Conservation (phyloP, 179 eudicot genomes). For the Spergularia azorica region DNA sequence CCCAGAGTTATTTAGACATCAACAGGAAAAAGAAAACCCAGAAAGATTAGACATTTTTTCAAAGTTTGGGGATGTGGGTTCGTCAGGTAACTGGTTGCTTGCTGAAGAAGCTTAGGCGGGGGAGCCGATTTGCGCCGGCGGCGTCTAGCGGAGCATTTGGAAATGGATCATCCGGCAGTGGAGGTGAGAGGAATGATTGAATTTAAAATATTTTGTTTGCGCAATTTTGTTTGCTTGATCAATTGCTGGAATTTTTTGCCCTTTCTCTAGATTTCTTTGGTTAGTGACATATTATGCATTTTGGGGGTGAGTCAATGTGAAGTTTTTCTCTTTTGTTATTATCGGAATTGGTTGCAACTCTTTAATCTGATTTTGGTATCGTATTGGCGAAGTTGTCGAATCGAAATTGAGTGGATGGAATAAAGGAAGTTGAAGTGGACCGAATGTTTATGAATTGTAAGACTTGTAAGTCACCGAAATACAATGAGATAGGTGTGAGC, state of each 20-base stretch:
- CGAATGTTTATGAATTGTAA: no score
- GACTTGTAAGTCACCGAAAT: no score
- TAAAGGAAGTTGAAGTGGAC: no score
- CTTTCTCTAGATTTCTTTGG: not conserved
- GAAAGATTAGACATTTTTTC: not conserved
- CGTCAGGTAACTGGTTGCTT: slow-evolving; percentile 36
- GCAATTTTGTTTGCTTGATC: not conserved
- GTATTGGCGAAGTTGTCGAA: no score
- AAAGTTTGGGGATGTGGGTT: slow-evolving; percentile 24
- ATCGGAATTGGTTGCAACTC: no score
- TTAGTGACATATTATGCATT: not conserved
- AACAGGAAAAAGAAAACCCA: not conserved
- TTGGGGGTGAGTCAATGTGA: no score
- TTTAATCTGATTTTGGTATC: no score
- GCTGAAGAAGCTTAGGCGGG: slow-evolving; percentile 28
- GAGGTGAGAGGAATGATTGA: not conserved
- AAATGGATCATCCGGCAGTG: not conserved
- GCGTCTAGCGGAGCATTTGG: not conserved
- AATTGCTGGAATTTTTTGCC: not conserved
- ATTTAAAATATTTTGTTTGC: not conserved
- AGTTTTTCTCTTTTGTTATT: no score
- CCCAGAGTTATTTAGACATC: no score
- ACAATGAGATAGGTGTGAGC: no score
- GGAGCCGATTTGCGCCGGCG: slow-evolving; percentile 3
- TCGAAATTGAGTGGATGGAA: no score